Evolutionary conservation across 192 early-diverging fungal species (phyloP).

Genomic region (Entomortierella beljakovae): DNA sequence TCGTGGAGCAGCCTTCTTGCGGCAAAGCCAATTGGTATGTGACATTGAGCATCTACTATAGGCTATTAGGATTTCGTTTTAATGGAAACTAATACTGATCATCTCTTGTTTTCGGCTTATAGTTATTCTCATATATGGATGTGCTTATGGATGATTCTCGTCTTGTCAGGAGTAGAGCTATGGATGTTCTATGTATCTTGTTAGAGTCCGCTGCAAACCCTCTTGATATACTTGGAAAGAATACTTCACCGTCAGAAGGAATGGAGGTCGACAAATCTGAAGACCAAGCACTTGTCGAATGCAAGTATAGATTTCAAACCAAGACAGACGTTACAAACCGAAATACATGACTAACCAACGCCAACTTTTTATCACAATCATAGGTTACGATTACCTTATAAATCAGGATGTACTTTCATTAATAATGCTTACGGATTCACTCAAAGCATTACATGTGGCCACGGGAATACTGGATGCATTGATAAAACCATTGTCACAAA

Average conservation of each 20-base stretch:
- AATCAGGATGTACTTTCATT: slow-evolving; percentile 27
- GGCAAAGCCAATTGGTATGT: slow-evolving; percentile 54
- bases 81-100: no score
- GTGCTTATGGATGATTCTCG: slow-evolving; percentile 42
- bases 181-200: slow-evolving; percentile 59
- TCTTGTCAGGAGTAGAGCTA: slow-evolving; percentile 53
- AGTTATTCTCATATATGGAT: slow-evolving; percentile 53
- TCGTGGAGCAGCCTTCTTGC: slow-evolving; percentile 51
- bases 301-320: slow-evolving; percentile 5
- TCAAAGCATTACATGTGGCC: slow-evolving; percentile 49
- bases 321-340: no score
- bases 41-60: not conserved
- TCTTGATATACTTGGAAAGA: slow-evolving; percentile 33
- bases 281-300: slow-evolving; percentile 28
- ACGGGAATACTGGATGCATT: slow-evolving; percentile 44
- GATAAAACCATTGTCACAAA: slow-evolving; percentile 27
- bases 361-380: not conserved
- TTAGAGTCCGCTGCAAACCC: slow-evolving; percentile 55
- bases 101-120: not conserved
- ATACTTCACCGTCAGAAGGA: not conserved
- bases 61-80: no score
- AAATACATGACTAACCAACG: no score
- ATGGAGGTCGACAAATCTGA: slow-evolving; percentile 43
- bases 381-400: slow-evolving; percentile 38
- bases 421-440: slow-evolving; percentile 21